Evolutionary conservation across 495 filamentous ascomycete species (phyloP), one percentile per base, ranked within the genome.

Genomic region (Penicillium cinerascens): DNA sequence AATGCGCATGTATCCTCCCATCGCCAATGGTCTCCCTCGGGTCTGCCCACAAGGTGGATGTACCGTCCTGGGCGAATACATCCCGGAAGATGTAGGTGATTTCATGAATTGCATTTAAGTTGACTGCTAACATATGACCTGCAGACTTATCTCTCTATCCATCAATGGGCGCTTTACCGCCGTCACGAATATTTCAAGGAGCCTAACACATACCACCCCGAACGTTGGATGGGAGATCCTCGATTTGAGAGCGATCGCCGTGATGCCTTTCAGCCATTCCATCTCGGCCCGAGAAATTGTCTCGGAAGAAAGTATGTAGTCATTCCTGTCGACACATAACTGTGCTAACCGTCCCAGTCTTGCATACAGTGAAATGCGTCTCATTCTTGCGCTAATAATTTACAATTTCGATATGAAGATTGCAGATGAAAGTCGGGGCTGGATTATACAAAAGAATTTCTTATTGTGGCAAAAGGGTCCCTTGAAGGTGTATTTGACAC

Each of bases 1-100:
- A 1, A 61, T 87, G 47, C 76, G 84, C 3, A 71, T 82, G 50
- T 82, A 83, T 55, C 80, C 83, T 6, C 82, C 84, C 1, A 68
- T 79, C 4, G 69, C 82, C 0, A 69, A 49, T 18, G 76, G 70
- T 0, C 52, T 79, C 11, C 75, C 76, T 7, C 64, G 82, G 3
- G 57, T 73, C 1, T 69, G 71, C 9, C 75, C 80, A 3, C 58
- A 61, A 21, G 70, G 64, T 0, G 82, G 82, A 13, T 70, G 64
- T 0, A 68, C 44, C 1, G 72, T 87, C n/a, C 55, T 63, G 25
- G 81, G 75, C 1, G 38, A 76, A 8, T 77, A 53, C 37, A 64
- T 79, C 20, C 68, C 74, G 11, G 70, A 52, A 47, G 47, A 63
- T 54, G 68, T 69, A 54, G 44, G 65, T 47, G 7, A 27, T 15